Evolutionary conservation across 1,284 basidiomycete genomes (phyloP).

Genomic region (Rhodotorula sp.): DNA sequence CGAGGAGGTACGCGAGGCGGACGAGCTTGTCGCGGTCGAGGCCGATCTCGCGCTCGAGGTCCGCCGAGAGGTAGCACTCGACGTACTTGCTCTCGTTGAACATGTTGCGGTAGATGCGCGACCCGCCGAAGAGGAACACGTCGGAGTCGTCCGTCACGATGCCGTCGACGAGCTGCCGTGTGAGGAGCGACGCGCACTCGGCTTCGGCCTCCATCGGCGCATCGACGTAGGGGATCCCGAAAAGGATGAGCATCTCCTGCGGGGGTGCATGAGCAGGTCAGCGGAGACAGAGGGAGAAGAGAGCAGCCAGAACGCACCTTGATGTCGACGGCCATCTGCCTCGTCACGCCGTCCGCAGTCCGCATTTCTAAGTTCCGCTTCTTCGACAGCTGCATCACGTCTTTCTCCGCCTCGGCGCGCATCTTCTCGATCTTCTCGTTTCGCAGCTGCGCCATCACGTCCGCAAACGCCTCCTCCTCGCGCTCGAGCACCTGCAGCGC

Average conservation of each 20-base stretch:
- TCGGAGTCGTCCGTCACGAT: slow-evolving; percentile 99
- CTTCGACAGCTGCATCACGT: slow-evolving; percentile 77
- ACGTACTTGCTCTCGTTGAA: slow-evolving; percentile 99
- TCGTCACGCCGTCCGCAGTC: slow-evolving; percentile 91
- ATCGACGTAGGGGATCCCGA: slow-evolving; percentile 97
- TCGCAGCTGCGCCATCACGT: slow-evolving; percentile 86
- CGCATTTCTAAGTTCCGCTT: slow-evolving; percentile 86
- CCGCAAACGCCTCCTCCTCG: slow-evolving; percentile 65
- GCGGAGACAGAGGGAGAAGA: background rate
- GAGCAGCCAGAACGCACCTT: slow-evolving; percentile 62
- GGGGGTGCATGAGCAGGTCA: background rate
- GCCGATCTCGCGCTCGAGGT: slow-evolving; percentile 84
- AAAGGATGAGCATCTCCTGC: slow-evolving; percentile 81
- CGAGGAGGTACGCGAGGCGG: slow-evolving; percentile 86
- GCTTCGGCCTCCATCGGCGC: slow-evolving; percentile 99
- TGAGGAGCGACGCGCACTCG: slow-evolving; percentile 90
- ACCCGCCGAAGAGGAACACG: slow-evolving; percentile 94
- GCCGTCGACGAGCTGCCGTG: slow-evolving; percentile 85
- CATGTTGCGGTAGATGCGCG: slow-evolving; percentile 96
- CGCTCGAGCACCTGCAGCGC: slow-evolving; percentile 22
- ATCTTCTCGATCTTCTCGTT: slow-evolving; percentile 77
- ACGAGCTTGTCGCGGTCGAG: slow-evolving; percentile 85
- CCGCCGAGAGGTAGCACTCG: slow-evolving; percentile 85
- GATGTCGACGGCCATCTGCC: slow-evolving; percentile 93
- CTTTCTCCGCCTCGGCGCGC: slow-evolving; percentile 84